These are phyloP conservation scores for Chaetomiaceae sp. DNA, from an alignment of 2,329 filamentous ascomycete species.

Conservation along the genomic window DNA sequence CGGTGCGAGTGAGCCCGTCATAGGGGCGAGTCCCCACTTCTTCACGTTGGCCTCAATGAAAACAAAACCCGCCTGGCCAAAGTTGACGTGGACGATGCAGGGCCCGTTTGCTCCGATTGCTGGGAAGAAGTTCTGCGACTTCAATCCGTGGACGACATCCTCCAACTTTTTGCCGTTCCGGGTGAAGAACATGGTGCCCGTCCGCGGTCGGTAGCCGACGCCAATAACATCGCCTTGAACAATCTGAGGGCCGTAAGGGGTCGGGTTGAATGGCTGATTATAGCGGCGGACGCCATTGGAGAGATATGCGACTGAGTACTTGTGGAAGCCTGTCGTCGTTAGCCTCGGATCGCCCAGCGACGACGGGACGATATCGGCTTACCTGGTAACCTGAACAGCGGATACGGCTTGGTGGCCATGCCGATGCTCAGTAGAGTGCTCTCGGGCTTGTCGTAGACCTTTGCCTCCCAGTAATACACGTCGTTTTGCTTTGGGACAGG, in stretches of 20 bases:
- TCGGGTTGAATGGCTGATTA: constrained; percentile 84
- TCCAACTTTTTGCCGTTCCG: constrained; percentile 97
- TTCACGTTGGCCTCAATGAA: constrained; percentile 99
- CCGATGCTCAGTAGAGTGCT: constrained; percentile 82
- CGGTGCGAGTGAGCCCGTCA: constrained; percentile 90
- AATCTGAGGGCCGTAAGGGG: constrained; percentile 75
- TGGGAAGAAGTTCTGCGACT: constrained; percentile 95
- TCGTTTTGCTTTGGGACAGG: constrained; percentile 98
- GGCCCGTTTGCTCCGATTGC: constrained; percentile 95
- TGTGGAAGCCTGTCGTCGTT: constrained; percentile 69
- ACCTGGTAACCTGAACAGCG: constrained; percentile 91
- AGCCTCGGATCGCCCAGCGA: neutral
- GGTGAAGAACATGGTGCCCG: constrained; percentile 95
- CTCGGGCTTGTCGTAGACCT: constrained; percentile 97
- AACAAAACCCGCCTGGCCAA: constrained; percentile 95
- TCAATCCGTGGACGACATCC: constrained; percentile 87
- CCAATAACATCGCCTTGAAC: constrained; percentile 95
- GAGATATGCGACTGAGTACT: constrained; percentile 84
- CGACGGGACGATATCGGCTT: constrained; percentile 32
- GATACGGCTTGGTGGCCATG: constrained; percentile 95
- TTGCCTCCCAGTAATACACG: constrained; percentile 99
- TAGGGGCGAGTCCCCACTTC: constrained; percentile 97
- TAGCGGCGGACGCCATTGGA: constrained; percentile 82
- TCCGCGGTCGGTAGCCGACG: constrained; percentile 89
- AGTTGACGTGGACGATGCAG: constrained; percentile 90